A percentile compares a stretch with the other conserved stretches of the same genome.
phyloP scores from a whole-genome alignment of 2,329 filamentous ascomycete genomes.

The Passalora sequoiae region DNA sequence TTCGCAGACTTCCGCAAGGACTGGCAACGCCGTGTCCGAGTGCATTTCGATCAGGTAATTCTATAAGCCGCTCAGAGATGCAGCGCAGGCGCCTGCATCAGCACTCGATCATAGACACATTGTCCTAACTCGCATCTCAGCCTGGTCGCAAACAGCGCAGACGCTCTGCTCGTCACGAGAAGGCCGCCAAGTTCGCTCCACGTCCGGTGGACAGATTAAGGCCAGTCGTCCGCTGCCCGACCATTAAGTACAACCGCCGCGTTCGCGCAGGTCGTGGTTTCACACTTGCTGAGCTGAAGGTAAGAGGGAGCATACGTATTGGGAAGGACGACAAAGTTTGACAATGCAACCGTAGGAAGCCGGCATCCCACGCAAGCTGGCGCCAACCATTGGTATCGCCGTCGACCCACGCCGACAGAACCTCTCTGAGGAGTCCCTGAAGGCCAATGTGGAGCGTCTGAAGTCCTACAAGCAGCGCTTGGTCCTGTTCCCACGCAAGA shows the following conservation, averaged over 20 bases:
- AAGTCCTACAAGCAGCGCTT: conserved; percentile 95
- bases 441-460: conserved; percentile 92
- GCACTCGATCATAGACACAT: conserved; percentile 10
- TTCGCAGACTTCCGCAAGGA: conserved; percentile 93
- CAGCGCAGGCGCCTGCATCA: conserved; percentile 47
- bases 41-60: conserved; percentile 99
- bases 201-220: conserved; percentile 95
- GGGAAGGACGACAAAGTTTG: conserved; percentile 12
- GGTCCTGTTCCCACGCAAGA: conserved; percentile 95
- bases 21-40: conserved; percentile 98
- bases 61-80: conserved; percentile 35
- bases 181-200: conserved; percentile 92
- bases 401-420: conserved; percentile 97
- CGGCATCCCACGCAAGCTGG: conserved; percentile 88
- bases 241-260: conserved; percentile 96
- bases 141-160: conserved; percentile 93
- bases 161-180: conserved; percentile 83
- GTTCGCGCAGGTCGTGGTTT: conserved; percentile 96
- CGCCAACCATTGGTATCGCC: conserved; percentile 91
- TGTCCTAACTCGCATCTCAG: conserved; percentile 45
- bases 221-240: conserved; percentile 95
- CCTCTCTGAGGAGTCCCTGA: conserved; percentile 90
- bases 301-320: conserved; percentile 41
- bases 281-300: conserved; percentile 96
- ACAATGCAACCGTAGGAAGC: conserved; percentile 61